These are phyloP conservation scores for Rhodomyrtus tomentosa DNA, from an alignment of 345 rosid genomes.

Conservation along the genomic window DNA sequence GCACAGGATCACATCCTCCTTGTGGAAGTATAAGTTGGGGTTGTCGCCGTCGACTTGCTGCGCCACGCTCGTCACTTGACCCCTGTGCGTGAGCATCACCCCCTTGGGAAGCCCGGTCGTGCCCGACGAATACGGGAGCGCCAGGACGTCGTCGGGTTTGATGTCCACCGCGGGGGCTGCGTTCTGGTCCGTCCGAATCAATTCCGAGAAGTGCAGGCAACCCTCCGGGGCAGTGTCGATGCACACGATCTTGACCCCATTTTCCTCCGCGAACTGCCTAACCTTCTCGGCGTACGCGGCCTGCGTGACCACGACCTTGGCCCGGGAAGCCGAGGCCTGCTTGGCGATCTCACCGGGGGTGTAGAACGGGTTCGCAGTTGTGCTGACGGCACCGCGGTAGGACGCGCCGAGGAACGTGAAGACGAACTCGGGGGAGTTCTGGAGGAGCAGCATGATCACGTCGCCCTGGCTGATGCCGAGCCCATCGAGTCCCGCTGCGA, in stretches of 20 bases:
- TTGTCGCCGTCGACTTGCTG: conserved; percentile 97
- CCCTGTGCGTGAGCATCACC: conserved; percentile 82
- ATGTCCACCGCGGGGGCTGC: conserved; percentile 24
- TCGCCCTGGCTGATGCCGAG: conserved; percentile 49
- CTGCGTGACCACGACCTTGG: conserved; percentile 53
- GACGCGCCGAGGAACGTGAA: conserved; percentile 74
- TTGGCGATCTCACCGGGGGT: conserved; percentile 64
- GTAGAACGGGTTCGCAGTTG: conserved; percentile 80
- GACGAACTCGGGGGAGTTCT: conserved; percentile 62
- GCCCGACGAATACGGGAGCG: conserved; percentile 89
- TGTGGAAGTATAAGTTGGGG: conserved; percentile 63
- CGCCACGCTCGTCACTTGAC: conserved; percentile 66
- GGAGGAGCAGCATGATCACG: conserved; percentile 70
- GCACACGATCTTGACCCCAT: conserved; percentile 21
- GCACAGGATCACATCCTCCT: conserved; percentile 64
- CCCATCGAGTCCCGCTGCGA: conserved; percentile 43
- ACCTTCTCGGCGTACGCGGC: conserved; percentile 44
- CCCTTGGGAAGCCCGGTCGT: conserved; percentile 95
- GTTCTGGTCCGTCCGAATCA: conserved; percentile 31
- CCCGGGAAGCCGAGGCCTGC: conserved; percentile 47
- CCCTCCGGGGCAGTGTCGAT: conserved; percentile 31
- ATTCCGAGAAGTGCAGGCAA: conserved; percentile 55
- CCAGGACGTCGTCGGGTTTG: conserved; percentile 59
- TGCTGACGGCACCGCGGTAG: conserved; percentile 44
- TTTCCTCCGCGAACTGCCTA: conserved; percentile 18